Evolutionary conservation across 2,329 filamentous ascomycete genomes (phyloP), one percentile per base, ranked within the genome.

Genomic region (Colletotrichum chlorophyti): DNA sequence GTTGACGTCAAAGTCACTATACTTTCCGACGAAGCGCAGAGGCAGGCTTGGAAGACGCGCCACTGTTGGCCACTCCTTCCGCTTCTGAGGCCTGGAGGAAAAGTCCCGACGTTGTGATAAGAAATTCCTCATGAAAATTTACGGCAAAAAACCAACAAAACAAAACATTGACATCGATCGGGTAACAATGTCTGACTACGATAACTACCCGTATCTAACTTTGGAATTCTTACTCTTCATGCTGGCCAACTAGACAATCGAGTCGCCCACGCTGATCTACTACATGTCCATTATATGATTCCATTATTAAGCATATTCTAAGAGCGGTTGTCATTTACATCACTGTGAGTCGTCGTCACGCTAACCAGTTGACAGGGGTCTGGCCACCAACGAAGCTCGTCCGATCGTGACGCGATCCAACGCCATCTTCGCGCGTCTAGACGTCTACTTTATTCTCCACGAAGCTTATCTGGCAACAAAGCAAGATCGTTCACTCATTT

Each of bases 331-430:
- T 41, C 40, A 10, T 53, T 23, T 35, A 26, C 40, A 53, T 37
- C 40, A 38, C 31, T 23, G 31, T n/a, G 41, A 37, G 41, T 24
- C 37, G n/a, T 38, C 19, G 27, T 57, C 45, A 38, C 51, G 51
- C 57, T 57, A 57, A 40, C 8, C 15, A 5, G 29, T 26, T 43
- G 11, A 19, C 51, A 57, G 24, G 57, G 51, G 8, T 45, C 37
- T 24, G 26, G 29, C 43, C 38, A 47, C 51, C 51, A 55, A 59
- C 38, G 26, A 59, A 60, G 51, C 57, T 50, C 52, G 43, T 49
- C 31, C 37, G 31, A 50, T 48, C 31, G 43, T 52, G 26, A 45
- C 51, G 57, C 57, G 52, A 60, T 55, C 32, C 38, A 50, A 57
- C 37, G 51, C 57, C 38, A 43, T 40, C 31, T n/a, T 35, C 57